Evolutionary conservation across 371 early-diverging fungal species (phyloP).

Genomic region (Nematocida homosporus): DNA sequence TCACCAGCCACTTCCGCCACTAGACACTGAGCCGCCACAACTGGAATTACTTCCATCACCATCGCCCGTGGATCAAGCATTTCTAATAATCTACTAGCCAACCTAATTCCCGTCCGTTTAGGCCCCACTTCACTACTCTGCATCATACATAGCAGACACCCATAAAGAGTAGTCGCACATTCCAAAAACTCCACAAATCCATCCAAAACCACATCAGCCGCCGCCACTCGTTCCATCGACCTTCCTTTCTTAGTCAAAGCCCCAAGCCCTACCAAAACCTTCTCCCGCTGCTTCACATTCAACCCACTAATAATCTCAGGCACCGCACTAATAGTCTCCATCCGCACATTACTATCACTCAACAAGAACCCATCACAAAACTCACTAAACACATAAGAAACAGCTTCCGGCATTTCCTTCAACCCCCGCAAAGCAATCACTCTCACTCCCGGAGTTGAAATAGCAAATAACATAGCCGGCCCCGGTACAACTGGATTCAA

Average conservation of each 20-base stretch:
- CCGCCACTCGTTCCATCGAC: not conserved
- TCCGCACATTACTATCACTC: conserved; percentile 56
- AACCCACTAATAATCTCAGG: not conserved
- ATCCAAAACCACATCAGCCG: not conserved
- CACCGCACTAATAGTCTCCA: conserved; percentile 52
- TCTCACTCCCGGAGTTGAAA: conserved; percentile 57
- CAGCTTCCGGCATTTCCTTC: conserved; percentile 4
- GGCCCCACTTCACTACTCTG: conserved; percentile 18
- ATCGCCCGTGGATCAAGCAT: not conserved
- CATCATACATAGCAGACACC: conserved; percentile 47
- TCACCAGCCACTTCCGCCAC: conserved; percentile 10
- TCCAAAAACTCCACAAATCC: conserved; percentile 6
- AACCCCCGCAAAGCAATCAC: conserved; percentile 44
- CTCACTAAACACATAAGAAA: conserved; percentile 34
- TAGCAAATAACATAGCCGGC: conserved; percentile 43
- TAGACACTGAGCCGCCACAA: not conserved
- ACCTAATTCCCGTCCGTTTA: conserved; percentile 13
- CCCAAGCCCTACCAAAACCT: conserved; percentile 3
- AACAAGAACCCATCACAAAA: conserved; percentile 56
- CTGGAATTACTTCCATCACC: conserved; percentile 38
- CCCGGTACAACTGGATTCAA: conserved; percentile 45
- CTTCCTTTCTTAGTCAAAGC: conserved; percentile 8
- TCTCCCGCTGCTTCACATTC: not conserved
- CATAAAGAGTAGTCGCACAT: not conserved
- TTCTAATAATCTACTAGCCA: conserved; percentile 41